Evolutionary conservation across 176 grass and related monocot genomes (phyloP).

Genomic region (Thalia dealbata): DNA sequence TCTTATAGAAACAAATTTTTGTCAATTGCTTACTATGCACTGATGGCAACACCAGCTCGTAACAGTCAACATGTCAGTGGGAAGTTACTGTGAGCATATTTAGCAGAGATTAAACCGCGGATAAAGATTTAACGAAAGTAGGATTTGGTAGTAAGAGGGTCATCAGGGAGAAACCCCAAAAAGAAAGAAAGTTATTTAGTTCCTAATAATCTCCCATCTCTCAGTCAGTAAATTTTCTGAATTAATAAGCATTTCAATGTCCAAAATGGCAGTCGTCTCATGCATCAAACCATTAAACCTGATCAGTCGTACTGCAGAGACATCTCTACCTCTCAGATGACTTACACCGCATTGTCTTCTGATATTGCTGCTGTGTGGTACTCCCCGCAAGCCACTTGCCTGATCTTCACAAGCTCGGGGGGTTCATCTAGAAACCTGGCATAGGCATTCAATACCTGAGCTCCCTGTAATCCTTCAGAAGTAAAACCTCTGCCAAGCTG

Average conservation of each 20-base stretch:
- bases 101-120: not conserved
- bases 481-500: conserved; percentile 97
- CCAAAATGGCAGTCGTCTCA: conserved; percentile 20
- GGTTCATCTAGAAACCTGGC: conserved; percentile 88
- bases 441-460: conserved; percentile 70
- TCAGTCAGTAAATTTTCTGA: not conserved
- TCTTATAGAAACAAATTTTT: not conserved
- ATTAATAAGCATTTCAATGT: not conserved
- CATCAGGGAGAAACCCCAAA: not conserved
- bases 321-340: conserved; percentile 39
- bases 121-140: not conserved
- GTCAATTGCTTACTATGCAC: not conserved
- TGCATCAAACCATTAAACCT: conserved; percentile 32
- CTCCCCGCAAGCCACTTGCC: conserved; percentile 81
- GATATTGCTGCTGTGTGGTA: conserved; percentile 95
- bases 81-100: not conserved
- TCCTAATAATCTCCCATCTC: not conserved
- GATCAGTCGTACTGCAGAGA: conserved; percentile 34
- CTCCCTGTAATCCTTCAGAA: conserved; percentile 85
- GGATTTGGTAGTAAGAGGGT: not conserved
- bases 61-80: not conserved
- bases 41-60: not conserved
- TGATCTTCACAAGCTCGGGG: conserved; percentile 79
- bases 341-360: conserved; percentile 90
- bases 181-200: not conserved